Base-by-base conservation (phyloP, 2,329 filamentous ascomycete species). In the Ophiostoma ulmi region DNA sequence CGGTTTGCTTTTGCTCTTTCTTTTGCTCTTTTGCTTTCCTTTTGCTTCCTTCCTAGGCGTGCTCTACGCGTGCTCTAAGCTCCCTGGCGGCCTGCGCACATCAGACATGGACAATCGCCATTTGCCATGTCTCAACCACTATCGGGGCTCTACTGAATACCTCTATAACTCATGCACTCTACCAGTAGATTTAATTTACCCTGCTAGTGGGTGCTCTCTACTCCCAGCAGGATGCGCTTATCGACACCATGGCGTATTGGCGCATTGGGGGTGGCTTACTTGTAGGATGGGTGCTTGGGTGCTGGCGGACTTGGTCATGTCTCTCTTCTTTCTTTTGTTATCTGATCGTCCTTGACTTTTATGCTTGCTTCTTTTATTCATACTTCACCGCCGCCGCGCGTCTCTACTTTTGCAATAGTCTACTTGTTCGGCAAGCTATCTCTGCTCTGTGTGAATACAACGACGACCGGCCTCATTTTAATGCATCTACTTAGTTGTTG, bases 41-140 rank as follows among this genome's bases (percentile, higher is more conserved):
- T n/a, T 17, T 20, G 14, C 11, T 14, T 13, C 2, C 44, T 48
- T 5, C 14, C 1, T 22, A 11, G 3, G 20, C n/a, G n/a, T 55
- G 48, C 48, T 55, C 7, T 4, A 31, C 10, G 20, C 5, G 14
- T 20, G 44, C 44, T 17, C 20, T 48, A 5, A 20, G 44, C 48
- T 55, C 52, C 52, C 52, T 58, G 52, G 31, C 31, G 31, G 31
- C 31, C 3, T 31, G n/a, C 22, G 22, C 22, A 58, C 10, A 26
- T 58, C 52, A 58, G 52, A 58, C 52, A 58, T 13, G 22, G n/a
- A 58, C 44, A 58, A 58, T 58, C 52, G n/a, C 52, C 52, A 58
- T 58, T 58, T 58, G 52, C 52, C 52, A 58, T 31, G 52, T 58
- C 52, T 58, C 52, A 58, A 58, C 52, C 52, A 26, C n/a, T 22